These are phyloP conservation scores for Xylariaceae sp. DNA, from an alignment of 2,329 filamentous ascomycete species.

Conservation along the genomic window DNA sequence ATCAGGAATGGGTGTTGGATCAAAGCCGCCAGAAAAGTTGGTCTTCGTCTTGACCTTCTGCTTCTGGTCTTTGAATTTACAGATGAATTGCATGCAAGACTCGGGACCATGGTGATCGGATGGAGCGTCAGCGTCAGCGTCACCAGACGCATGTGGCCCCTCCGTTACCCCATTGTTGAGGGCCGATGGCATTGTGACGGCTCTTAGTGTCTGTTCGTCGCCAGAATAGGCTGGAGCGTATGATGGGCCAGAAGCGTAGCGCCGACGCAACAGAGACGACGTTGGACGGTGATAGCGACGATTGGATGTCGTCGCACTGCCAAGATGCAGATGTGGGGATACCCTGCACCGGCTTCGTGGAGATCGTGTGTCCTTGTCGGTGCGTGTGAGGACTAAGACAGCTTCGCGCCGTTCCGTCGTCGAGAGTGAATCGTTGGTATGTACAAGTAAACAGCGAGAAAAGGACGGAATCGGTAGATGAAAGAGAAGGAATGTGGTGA, in stretches of 20 bases:
- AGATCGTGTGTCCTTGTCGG: neutral
- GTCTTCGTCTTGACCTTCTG: constrained; percentile 37
- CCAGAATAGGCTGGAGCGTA: constrained; percentile 5
- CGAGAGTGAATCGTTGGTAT: too few species aligned
- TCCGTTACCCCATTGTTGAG: constrained; percentile 12
- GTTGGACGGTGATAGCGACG: neutral
- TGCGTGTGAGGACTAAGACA: neutral
- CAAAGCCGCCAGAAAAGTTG: constrained; percentile 70
- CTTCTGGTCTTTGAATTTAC: constrained; percentile 34
- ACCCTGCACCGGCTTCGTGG: neutral
- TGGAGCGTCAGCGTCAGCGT: constrained; percentile 13
- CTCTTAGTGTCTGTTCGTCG: constrained; percentile 2
- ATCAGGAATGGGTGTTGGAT: constrained; percentile 69
- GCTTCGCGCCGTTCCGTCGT: too few species aligned
- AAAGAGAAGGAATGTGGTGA: too few species aligned
- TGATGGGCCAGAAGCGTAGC: neutral
- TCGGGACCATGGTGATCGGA: constrained; percentile 12
- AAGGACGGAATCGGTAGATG: too few species aligned
- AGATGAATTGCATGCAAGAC: constrained; percentile 28
- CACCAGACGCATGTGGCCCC: constrained; percentile 34
- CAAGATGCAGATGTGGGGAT: neutral
- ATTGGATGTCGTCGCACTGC: neutral
- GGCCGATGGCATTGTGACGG: constrained; percentile 14
- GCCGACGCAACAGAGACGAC: neutral
- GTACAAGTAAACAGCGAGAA: too few species aligned